Evolutionary conservation across 306 rosid genomes (phyloP).

Genomic region (Acmispon strigosus): DNA sequence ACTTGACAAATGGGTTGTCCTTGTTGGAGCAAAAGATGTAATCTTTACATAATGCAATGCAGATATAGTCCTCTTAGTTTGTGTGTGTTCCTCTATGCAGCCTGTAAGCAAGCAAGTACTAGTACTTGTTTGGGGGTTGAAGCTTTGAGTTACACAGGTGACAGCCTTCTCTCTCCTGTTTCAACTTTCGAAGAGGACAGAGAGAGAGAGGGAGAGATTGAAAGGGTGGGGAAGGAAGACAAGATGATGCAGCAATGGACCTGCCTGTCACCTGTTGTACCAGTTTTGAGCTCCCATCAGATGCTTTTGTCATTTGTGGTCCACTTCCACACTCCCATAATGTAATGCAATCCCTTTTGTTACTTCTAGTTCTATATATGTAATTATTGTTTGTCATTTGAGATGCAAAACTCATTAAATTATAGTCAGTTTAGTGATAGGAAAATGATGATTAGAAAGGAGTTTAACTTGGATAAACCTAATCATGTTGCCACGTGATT

Average conservation of each 20-base stretch:
- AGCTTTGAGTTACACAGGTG: constrained; percentile 19
- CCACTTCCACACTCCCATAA: constrained; percentile 8
- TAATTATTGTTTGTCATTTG: constrained; percentile 9
- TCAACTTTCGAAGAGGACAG: not conserved
- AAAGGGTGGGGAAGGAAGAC: not conserved
- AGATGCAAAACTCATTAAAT: constrained; percentile 6
- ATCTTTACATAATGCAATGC: constrained; percentile 25
- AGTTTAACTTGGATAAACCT: not conserved
- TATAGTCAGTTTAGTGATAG: not conserved
- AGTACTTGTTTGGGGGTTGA: not conserved
- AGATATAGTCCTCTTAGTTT: not conserved
- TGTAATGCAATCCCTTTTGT: constrained; percentile 11
- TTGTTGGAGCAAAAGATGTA: constrained; percentile 20
- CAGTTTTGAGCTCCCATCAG: constrained; percentile 15
- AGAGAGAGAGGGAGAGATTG: constrained; percentile 3
- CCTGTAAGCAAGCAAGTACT: not conserved
- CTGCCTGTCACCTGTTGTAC: constrained; percentile 5
- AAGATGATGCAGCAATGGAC: not conserved
- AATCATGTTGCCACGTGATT: constrained; percentile 2
- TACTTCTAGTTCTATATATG: not conserved
- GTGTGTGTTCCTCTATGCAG: not conserved
- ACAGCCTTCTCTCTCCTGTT: not conserved
- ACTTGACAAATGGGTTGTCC: constrained; percentile 12
- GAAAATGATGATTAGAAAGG: not conserved
- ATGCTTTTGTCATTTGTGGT: constrained; percentile 26